Evolutionary conservation across 2,329 filamentous ascomycete species (phyloP).

Genomic region (Aureobasidium uvarum): DNA sequence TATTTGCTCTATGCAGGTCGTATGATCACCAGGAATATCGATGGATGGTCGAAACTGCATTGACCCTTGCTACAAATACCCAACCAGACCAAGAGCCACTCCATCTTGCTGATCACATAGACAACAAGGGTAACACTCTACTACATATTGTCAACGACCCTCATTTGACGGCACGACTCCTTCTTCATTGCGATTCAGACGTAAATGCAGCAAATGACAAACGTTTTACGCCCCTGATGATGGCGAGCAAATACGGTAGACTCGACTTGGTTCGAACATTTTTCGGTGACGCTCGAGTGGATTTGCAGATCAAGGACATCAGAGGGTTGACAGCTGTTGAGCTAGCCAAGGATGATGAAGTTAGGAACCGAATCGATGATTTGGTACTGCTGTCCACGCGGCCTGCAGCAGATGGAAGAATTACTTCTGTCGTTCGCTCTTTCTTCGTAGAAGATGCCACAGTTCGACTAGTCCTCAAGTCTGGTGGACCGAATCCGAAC

Average conservation of each 20-base stretch:
- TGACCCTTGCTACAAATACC: slow-evolving; percentile 68
- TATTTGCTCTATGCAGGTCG: slow-evolving; percentile 91
- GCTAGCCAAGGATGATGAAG: slow-evolving; percentile 95
- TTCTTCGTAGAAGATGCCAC: slow-evolving; percentile 98
- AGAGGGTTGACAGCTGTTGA: slow-evolving; percentile 92
- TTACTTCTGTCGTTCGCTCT: slow-evolving; percentile 88
- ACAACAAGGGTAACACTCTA: slow-evolving; percentile 88
- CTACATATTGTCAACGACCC: slow-evolving; percentile 94
- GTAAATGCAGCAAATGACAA: slow-evolving; percentile 95
- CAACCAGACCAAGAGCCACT: slow-evolving; percentile 78
- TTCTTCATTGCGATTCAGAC: slow-evolving; percentile 87
- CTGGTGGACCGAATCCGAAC: slow-evolving; percentile 77
- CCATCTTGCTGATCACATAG: slow-evolving; percentile 88
- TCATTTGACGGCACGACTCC: slow-evolving; percentile 68
- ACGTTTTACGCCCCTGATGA: slow-evolving; percentile 92
- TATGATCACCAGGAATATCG: slow-evolving; percentile 90
- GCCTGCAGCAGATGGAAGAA: slow-evolving; percentile 70
- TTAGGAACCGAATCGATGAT: slow-evolving; percentile 94
- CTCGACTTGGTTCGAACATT: slow-evolving; percentile 88
- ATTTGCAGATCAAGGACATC: slow-evolving; percentile 77
- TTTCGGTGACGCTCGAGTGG: slow-evolving; percentile 83
- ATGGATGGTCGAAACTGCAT: slow-evolving; percentile 79
- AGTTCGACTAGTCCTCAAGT: slow-evolving; percentile 89
- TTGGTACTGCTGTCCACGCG: slow-evolving; percentile 76
- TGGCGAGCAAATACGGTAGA: slow-evolving; percentile 95